These are phyloP conservation scores for Cyberlindnera maritima DNA, from an alignment of 805 yeast genomes.

Conservation along the genomic window DNA sequence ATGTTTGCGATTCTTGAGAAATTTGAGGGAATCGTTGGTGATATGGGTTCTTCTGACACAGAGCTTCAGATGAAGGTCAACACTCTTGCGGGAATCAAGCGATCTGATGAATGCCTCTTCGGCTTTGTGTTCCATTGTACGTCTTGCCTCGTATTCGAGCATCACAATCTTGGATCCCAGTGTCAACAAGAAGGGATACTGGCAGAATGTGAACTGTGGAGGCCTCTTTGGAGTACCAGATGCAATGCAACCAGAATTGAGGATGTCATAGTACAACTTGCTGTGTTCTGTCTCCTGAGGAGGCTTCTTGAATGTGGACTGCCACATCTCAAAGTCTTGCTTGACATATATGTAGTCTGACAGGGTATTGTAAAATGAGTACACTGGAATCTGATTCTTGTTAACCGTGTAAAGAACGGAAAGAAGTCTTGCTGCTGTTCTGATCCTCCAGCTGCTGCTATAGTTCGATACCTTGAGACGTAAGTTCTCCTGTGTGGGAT, in stretches of 20 bases:
- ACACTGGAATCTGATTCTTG: slow-evolving; percentile 25
- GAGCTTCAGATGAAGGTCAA: slow-evolving; percentile 68
- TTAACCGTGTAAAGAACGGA: slow-evolving; percentile 57
- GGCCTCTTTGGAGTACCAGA: slow-evolving; percentile 1
- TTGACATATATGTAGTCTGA: slow-evolving; percentile 76
- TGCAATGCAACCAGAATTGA: slow-evolving; percentile 14
- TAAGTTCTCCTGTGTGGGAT: slow-evolving; percentile 17
- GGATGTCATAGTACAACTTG: slow-evolving; percentile 12
- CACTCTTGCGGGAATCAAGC: slow-evolving; percentile 54
- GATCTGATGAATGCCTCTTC: slow-evolving; percentile 86
- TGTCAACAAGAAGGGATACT: slow-evolving; percentile 78
- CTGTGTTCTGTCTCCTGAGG: slow-evolving; percentile 1
- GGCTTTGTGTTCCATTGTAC: slow-evolving; percentile 82
- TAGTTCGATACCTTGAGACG: slow-evolving; percentile 55
- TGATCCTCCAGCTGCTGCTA: slow-evolving; percentile 79
- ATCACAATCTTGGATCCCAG: slow-evolving; percentile 80
- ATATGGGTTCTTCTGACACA: slow-evolving; percentile 65
- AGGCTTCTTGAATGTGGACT: slow-evolving; percentile 32
- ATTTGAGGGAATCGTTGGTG: slow-evolving; percentile 70
- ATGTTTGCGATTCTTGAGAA: slow-evolving; percentile 49
- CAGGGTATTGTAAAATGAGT: slow-evolving; percentile 68
- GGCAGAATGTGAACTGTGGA: slow-evolving; percentile 61
- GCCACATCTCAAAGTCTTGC: slow-evolving; percentile 87
- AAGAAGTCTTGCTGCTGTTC: slow-evolving; percentile 60
- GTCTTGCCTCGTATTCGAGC: slow-evolving; percentile 75